Percentiles rank a stretch among this genome's conserved stretches.
Conservation (phyloP, 2,329 filamentous ascomycete species). For the Ceratocystis diversiconidia region DNA sequence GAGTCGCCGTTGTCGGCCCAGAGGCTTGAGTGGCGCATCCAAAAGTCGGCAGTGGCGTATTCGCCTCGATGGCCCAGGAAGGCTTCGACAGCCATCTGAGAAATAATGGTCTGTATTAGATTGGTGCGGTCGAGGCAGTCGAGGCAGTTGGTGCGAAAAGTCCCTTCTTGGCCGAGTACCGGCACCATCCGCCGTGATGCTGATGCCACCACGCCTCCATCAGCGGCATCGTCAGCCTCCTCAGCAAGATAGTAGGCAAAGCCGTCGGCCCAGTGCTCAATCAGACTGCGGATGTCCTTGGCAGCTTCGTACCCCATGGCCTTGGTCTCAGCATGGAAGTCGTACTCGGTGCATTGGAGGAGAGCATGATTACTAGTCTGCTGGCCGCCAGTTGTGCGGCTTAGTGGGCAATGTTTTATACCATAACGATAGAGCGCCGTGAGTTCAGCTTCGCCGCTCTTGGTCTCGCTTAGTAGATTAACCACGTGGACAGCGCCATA, state of each 20-base stretch:
- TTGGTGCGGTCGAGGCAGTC: conserved; percentile 95
- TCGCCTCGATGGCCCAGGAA: conserved; percentile 64
- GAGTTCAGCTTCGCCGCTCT: conserved; percentile 72
- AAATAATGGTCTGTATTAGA: conserved; percentile 88
- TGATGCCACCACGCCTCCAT: conserved; percentile 26
- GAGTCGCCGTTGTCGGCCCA: conserved; percentile 98
- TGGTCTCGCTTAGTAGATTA: conserved; percentile 83
- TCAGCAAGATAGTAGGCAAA: conserved; percentile 90
- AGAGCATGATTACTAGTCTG: conserved; percentile 51
- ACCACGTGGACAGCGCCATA: conserved; percentile 89
- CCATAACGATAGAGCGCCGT: conserved; percentile 67
- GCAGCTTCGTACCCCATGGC: conserved; percentile 82
- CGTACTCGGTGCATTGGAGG: conserved; percentile 72
- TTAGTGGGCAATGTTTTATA: conserved; percentile 59
- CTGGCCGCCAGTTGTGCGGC: conserved; percentile 30
- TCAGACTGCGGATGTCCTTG: conserved; percentile 64
- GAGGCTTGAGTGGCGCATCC: conserved; percentile 78
- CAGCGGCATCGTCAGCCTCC: conserved; percentile 44
- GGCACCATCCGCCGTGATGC: conserved; percentile 39
- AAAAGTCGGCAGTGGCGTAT: conserved; percentile 63
- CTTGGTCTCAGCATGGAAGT: conserved; percentile 90
- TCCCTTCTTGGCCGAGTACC: conserved; percentile 81
- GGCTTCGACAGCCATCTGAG: conserved; percentile 76
- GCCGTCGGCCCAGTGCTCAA: conserved; percentile 63
- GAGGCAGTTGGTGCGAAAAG: conserved; percentile 89